These are phyloP conservation scores for Sindora glabra DNA, from an alignment of 306 rosid genomes.

Conservation along the genomic window DNA sequence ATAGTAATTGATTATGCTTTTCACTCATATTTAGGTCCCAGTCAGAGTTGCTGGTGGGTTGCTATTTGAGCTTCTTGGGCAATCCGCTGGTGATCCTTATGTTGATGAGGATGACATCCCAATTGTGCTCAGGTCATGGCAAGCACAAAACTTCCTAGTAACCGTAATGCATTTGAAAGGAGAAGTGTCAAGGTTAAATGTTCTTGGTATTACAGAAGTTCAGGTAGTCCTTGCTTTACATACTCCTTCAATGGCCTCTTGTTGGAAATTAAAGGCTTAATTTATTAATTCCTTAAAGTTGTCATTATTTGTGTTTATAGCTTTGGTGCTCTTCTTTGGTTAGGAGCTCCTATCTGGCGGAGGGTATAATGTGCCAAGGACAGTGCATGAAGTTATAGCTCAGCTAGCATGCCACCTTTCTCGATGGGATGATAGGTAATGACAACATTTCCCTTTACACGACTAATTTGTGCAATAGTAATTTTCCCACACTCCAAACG, in stretches of 20 bases:
- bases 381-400: conserved; percentile 90
- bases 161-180: conserved; percentile 84
- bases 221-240: conserved; percentile 53
- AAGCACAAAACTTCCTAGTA: conserved; percentile 78
- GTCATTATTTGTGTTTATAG: background rate
- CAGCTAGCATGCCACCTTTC: conserved; percentile 70
- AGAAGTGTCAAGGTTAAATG: conserved; percentile 43
- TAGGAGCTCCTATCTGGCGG: conserved; percentile 88
- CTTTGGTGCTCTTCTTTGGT: conserved; percentile 13
- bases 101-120: conserved; percentile 88
- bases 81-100: conserved; percentile 82
- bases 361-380: conserved; percentile 69
- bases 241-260: conserved; percentile 7
- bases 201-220: conserved; percentile 84
- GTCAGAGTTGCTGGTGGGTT: conserved; percentile 96
- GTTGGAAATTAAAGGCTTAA: background rate
- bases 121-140: conserved; percentile 90
- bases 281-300: background rate
- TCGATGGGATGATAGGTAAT: conserved; percentile 98
- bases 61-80: conserved; percentile 92
- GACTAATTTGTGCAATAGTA: background rate
- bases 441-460: background rate
- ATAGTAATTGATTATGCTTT: background rate
- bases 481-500: background rate
- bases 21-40: conserved; percentile 55